A percentile compares a stretch with the other conserved stretches of the same genome.
phyloP scores from a whole-genome alignment of 768 basidiomycete species.

The Amanita jacksonii region DNA sequence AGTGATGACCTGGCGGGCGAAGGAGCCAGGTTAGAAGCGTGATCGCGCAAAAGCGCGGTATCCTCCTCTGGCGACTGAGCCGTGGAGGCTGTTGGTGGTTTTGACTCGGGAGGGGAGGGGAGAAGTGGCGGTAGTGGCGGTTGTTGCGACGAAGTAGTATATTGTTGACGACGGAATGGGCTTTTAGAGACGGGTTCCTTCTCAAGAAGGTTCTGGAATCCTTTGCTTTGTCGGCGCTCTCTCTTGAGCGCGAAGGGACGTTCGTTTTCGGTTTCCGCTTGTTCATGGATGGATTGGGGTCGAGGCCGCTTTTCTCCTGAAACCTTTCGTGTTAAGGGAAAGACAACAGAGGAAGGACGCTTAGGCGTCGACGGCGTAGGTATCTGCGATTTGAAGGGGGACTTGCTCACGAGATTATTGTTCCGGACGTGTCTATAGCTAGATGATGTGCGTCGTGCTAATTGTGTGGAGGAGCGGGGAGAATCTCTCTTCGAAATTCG shows the following conservation, averaged over 20 bases:
- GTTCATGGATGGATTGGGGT: slow-evolving; percentile 60
- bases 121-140: slow-evolving; percentile 20
- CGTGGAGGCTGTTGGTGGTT: slow-evolving; percentile 16
- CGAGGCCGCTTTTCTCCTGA: slow-evolving; percentile 76
- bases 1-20: slow-evolving; percentile 60
- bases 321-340: slow-evolving; percentile 37
- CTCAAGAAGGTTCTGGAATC: slow-evolving; percentile 62
- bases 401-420: slow-evolving; percentile 77
- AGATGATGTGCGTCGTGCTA: slow-evolving; percentile 65
- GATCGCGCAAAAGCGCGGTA: slow-evolving; percentile 16
- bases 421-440: slow-evolving; percentile 72
- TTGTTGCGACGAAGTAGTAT: slow-evolving; percentile 14
- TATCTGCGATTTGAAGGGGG: slow-evolving; percentile 69
- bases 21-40: slow-evolving; percentile 21
- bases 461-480: slow-evolving; percentile 28
- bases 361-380: slow-evolving; percentile 39
- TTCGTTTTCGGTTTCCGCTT: slow-evolving; percentile 60
- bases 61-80: slow-evolving; percentile 13
- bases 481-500: slow-evolving; percentile 67
- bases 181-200: slow-evolving; percentile 77
- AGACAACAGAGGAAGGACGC: slow-evolving; percentile 21
- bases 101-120: slow-evolving; percentile 14
- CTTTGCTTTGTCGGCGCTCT: slow-evolving; percentile 67
- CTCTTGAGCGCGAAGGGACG: slow-evolving; percentile 61
- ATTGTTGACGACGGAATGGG: slow-evolving; percentile 41